phyloP scores from a whole-genome alignment of 768 basidiomycete genomes.

The Pleurotus djamor region DNA sequence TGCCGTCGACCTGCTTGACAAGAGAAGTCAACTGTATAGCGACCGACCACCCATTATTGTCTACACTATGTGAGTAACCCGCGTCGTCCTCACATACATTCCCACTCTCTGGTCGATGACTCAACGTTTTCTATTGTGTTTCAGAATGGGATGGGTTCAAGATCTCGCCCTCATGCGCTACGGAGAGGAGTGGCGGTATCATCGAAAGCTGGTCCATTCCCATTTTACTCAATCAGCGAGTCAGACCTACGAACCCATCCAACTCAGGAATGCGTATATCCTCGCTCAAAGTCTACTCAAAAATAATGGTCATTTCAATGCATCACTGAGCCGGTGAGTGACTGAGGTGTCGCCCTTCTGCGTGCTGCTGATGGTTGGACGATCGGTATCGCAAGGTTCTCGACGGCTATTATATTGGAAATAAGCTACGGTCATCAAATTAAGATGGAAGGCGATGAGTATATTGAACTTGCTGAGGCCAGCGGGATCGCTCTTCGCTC shows the following conservation, averaged over 20 bases:
- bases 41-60: conserved; percentile 16
- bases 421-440: conserved; percentile 17
- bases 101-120: neutral
- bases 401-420: conserved; percentile 8
- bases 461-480: conserved; percentile 9
- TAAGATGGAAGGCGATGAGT: conserved; percentile 12
- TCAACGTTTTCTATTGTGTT: neutral
- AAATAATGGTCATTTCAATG: neutral
- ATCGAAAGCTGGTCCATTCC: neutral
- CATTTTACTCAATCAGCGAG: neutral
- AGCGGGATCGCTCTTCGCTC: neutral
- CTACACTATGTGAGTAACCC: conserved; percentile 14
- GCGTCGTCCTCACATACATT: neutral
- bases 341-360: too few species aligned
- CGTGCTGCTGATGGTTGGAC: neutral
- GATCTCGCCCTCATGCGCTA: neutral
- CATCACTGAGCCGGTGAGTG: neutral
- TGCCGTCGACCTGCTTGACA: conserved; percentile 24
- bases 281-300: neutral
- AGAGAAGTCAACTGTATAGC: conserved; percentile 23
- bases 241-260: neutral
- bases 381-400: conserved; percentile 10
- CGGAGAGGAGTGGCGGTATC: neutral
- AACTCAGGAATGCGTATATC: neutral
- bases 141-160: conserved; percentile 2